Evolutionary conservation across 164 flowering plant genomes (phyloP).

Genomic region (Aristolochia californica): DNA sequence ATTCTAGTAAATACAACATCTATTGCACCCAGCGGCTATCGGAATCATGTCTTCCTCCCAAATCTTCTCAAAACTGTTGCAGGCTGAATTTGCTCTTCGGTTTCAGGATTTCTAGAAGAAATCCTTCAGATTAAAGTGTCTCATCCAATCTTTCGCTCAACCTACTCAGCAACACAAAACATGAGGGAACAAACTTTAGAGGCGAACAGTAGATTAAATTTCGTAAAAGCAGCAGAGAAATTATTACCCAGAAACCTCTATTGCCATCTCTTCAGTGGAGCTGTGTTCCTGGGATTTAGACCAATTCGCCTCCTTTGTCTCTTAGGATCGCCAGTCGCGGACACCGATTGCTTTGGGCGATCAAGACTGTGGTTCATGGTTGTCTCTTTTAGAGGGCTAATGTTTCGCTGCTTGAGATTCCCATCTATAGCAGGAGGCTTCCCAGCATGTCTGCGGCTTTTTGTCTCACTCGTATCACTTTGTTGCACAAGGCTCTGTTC

Average conservation of each 20-base stretch:
- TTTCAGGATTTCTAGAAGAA: too few relatives aligned
- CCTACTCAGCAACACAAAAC: too few relatives aligned
- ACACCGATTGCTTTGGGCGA: slow-evolving; percentile 17
- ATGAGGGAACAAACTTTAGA: too few relatives aligned
- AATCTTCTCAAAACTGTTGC: too few relatives aligned
- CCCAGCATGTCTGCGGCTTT: slow-evolving; percentile 16
- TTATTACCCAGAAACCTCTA: slow-evolving; percentile 33
- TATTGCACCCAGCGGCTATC: too few relatives aligned
- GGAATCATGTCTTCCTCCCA: too few relatives aligned
- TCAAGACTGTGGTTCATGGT: slow-evolving; percentile 27
- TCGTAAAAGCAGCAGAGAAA: too few relatives aligned
- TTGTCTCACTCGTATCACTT: slow-evolving; percentile 10
- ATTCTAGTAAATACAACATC: too few relatives aligned
- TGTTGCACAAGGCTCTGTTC: slow-evolving; percentile 7
- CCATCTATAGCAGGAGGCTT: slow-evolving; percentile 12
- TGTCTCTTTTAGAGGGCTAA: slow-evolving; percentile 41
- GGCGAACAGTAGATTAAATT: too few relatives aligned
- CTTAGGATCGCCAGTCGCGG: slow-evolving; percentile 23
- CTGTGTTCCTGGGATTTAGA: slow-evolving; percentile 22
- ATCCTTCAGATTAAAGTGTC: too few relatives aligned
- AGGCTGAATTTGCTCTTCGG: too few relatives aligned
- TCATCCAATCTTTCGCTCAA: too few relatives aligned
- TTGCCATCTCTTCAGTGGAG: slow-evolving; percentile 44
- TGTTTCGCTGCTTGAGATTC: slow-evolving; percentile 11
- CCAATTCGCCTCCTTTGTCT: slow-evolving; percentile 30